phyloP scores from a whole-genome alignment of 179 eudicot genomes.

The Amaranthus tricolor region DNA sequence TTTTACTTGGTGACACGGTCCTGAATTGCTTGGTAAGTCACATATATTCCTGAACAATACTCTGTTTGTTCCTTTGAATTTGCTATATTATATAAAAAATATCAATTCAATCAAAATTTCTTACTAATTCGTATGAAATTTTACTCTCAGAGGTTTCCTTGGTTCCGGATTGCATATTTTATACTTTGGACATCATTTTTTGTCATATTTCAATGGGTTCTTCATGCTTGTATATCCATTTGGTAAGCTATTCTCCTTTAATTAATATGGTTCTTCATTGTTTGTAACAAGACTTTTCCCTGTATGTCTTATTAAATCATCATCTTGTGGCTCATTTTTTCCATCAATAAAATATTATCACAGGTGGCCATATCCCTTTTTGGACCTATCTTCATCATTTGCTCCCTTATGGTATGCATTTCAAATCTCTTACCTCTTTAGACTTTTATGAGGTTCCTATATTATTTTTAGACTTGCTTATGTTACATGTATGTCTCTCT shows the following conservation, averaged over 20 bases:
- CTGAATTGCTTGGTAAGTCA: constrained; percentile 66
- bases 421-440: background rate
- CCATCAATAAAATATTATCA: background rate
- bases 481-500: too few relatives aligned
- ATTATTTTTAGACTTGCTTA: too few relatives aligned
- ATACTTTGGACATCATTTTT: constrained; percentile 71
- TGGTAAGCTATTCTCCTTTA: constrained; percentile 42
- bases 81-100: background rate
- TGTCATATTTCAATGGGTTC: constrained; percentile 80
- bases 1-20: constrained; percentile 76
- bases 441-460: background rate
- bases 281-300: background rate
- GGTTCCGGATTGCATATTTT: constrained; percentile 89
- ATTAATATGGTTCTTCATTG: constrained; percentile 7
- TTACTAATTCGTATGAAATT: background rate
- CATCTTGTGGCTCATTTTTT: constrained; percentile 19
- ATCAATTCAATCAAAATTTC: background rate
- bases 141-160: constrained; percentile 67
- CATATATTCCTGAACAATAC: background rate
- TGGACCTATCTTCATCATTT: constrained; percentile 73
- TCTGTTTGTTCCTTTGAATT: background rate
- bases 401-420: constrained; percentile 71
- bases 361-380: constrained; percentile 99
- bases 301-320: background rate
- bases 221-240: constrained; percentile 65